Evolutionary conservation across 1,284 basidiomycete genomes (phyloP).

Genomic region (Microstroma glucosiphilum): DNA sequence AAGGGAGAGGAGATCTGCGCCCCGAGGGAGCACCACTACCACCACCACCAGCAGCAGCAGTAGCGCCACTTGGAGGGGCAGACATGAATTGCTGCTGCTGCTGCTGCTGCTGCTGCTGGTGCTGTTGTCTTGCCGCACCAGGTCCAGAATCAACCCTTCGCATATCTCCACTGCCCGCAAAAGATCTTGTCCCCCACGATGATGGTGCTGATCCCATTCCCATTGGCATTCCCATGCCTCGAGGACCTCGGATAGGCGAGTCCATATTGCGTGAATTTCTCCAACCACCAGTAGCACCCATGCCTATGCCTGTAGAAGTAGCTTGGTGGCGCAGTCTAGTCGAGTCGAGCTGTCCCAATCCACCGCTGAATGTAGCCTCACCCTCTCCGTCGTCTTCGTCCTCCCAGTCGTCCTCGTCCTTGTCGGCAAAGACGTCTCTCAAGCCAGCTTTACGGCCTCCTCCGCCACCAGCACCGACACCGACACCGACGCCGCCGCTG

Average conservation of each 20-base stretch:
- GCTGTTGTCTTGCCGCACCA: no score
- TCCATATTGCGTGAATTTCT: not conserved
- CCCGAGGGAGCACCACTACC: no score
- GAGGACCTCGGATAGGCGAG: not conserved
- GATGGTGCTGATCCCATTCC: not conserved
- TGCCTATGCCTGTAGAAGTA: not conserved
- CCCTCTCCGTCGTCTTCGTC: constrained; percentile 44
- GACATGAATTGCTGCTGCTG: no score
- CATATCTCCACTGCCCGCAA: not conserved
- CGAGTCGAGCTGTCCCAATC: constrained; percentile 36
- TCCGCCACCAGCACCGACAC: no score
- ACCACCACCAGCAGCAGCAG: no score
- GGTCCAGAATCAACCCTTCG: no score
- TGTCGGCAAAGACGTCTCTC: constrained; percentile 40
- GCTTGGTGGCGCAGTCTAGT: not conserved
- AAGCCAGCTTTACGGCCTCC: constrained; percentile 21
- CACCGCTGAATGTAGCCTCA: constrained; percentile 35
- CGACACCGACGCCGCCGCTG: no score
- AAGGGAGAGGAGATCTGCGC: no score
- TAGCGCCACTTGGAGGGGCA: no score
- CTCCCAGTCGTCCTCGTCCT: constrained; percentile 25
- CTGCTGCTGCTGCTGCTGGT: no score
- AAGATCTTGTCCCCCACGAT: not conserved
- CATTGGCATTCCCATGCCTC: not conserved
- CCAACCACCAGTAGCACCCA: not conserved